Percentiles rank a stretch among this genome's conserved stretches.
Evolutionary conservation across 2,329 filamentous ascomycete genomes (phyloP).

Genomic region (Arthrocladium fulminans): DNA sequence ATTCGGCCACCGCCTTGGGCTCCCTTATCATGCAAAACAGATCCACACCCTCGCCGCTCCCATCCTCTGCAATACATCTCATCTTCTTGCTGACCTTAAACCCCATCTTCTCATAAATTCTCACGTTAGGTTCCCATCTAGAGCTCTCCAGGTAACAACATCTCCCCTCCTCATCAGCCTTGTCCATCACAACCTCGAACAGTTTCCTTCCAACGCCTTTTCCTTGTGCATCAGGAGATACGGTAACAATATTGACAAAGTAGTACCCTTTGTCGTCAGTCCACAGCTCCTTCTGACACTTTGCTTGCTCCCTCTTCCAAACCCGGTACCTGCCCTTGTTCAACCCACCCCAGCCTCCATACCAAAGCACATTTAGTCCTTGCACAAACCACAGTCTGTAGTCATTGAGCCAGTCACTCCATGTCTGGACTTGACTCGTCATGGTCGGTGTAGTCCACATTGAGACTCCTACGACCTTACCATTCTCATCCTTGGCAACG

Average conservation of each 20-base stretch:
- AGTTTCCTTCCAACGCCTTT: constrained; percentile 57
- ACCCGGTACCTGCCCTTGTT: constrained; percentile 60
- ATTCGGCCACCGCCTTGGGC: constrained; percentile 10
- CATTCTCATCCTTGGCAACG: constrained; percentile 51
- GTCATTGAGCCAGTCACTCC: constrained; percentile 53
- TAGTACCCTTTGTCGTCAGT: constrained; percentile 60
- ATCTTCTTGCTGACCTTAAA: constrained; percentile 58
- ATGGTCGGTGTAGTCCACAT: constrained; percentile 60
- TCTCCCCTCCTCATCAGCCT: constrained; percentile 55
- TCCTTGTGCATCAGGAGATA: constrained; percentile 56
- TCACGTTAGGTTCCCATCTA: constrained; percentile 57
- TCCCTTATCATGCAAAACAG: constrained; percentile 28
- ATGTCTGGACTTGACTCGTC: constrained; percentile 42
- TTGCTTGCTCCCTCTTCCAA: constrained; percentile 59
- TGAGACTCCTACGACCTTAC: constrained; percentile 56
- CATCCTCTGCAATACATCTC: constrained; percentile 48
- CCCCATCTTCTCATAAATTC: constrained; percentile 62
- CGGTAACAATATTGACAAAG: constrained; percentile 67
- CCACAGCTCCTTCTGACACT: constrained; percentile 56
- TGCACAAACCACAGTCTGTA: constrained; percentile 62
- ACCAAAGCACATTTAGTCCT: constrained; percentile 57
- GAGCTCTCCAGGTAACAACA: constrained; percentile 64
- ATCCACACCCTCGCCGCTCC: constrained; percentile 49
- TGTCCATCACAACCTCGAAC: constrained; percentile 54
- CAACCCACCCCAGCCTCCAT: constrained; percentile 57